Evolutionary conservation across 495 filamentous ascomycete genomes (phyloP).

Genomic region (Penicillium parvum): DNA sequence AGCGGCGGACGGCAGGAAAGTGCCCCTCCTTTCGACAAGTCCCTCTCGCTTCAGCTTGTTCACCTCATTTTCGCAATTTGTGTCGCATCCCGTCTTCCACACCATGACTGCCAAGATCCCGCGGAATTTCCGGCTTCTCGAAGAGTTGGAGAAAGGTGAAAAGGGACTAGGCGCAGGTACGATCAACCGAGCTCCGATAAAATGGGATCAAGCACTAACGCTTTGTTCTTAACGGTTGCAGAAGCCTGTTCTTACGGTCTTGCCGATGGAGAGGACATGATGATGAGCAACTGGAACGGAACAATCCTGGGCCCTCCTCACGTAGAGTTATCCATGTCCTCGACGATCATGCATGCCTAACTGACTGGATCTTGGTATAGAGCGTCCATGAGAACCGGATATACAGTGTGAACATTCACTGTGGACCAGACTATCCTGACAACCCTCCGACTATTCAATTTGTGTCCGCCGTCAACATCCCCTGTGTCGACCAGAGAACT

Average conservation of each 20-base stretch:
- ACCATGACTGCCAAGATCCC: constrained; percentile 81
- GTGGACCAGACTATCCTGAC: constrained; percentile 84
- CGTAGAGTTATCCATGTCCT: constrained; percentile 47
- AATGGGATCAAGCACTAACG: constrained; percentile 7
- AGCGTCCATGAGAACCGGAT: constrained; percentile 97
- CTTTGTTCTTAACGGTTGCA: constrained; percentile 31
- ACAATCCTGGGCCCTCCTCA: constrained; percentile 97
- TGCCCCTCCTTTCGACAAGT: constrained; percentile 21
- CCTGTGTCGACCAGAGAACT: constrained; percentile 74
- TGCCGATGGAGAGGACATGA: constrained; percentile 87
- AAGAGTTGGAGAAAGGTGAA: constrained; percentile 98
- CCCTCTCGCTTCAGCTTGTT: constrained; percentile 2
- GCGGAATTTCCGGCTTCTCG: constrained; percentile 90
- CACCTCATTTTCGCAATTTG: not conserved
- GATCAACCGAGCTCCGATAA: constrained; percentile 3
- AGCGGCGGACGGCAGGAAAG: constrained; percentile 15
- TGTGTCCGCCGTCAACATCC: constrained; percentile 88
- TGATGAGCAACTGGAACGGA: constrained; percentile 98
- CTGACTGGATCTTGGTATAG: constrained; percentile 39
- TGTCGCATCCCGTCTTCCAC: constrained; percentile 4
- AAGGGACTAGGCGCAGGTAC: constrained; percentile 91
- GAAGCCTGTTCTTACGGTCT: constrained; percentile 97
- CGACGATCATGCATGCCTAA: constrained; percentile 3
- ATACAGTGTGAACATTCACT: constrained; percentile 97
- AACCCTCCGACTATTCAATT: constrained; percentile 85